Evolutionary conservation across 345 rosid species (phyloP).

Genomic region (Balakata baccata): DNA sequence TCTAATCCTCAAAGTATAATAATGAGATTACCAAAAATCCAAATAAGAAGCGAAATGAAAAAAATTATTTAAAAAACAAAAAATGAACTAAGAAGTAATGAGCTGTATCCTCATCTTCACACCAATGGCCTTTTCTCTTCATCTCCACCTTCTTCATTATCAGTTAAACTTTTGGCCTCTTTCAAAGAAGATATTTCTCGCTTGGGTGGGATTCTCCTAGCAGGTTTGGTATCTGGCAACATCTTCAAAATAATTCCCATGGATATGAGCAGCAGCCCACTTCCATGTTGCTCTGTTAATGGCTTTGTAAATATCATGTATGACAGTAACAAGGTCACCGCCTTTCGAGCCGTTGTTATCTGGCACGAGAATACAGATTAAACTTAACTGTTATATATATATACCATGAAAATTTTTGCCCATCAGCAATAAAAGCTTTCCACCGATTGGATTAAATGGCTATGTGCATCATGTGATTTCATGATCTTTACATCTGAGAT

Average conservation of each 20-base stretch:
- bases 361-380: conserved; percentile 22
- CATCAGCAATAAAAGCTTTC: neutral
- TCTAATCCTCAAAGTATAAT: neutral
- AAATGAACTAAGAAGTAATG: neutral
- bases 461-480: neutral
- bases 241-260: conserved; percentile 80
- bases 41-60: neutral
- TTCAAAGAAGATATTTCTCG: conserved; percentile 19
- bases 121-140: conserved; percentile 60
- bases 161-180: conserved; percentile 21
- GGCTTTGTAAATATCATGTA: conserved; percentile 90
- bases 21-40: neutral
- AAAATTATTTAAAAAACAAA: conserved; percentile 1
- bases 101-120: conserved; percentile 12
- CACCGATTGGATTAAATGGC: too few species aligned
- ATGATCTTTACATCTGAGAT: neutral
- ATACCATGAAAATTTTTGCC: neutral
- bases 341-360: conserved; percentile 88
- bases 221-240: conserved; percentile 60
- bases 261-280: conserved; percentile 67
- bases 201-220: conserved; percentile 24
- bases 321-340: conserved; percentile 65
- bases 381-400: neutral
- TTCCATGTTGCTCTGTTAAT: conserved; percentile 71
- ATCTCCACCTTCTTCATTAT: conserved; percentile 25